These are phyloP conservation scores for Turnera subulata DNA, from an alignment of 345 rosid genomes.

Conservation along the genomic window DNA sequence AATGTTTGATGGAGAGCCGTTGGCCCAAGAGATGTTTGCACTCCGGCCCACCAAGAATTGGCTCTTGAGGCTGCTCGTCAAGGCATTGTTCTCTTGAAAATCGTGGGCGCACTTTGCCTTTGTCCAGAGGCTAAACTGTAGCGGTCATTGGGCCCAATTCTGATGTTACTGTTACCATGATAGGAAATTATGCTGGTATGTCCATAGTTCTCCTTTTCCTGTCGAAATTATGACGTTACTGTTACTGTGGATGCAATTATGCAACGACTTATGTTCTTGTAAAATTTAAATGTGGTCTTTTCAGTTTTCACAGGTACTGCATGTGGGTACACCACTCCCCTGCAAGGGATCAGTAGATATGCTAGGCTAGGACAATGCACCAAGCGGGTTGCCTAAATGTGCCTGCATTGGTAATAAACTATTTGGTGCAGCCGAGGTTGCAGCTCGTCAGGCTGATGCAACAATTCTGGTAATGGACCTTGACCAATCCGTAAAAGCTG, in stretches of 20 bases:
- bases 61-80: slow-evolving; percentile 88
- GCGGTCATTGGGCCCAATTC: slow-evolving; percentile 97
- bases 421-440: neutral
- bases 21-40: slow-evolving; percentile 85
- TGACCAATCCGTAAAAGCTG: neutral
- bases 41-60: slow-evolving; percentile 53
- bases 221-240: no score
- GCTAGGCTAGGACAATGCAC: slow-evolving; percentile 21
- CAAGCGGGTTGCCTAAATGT: slow-evolving; percentile 16
- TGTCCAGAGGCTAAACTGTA: slow-evolving; percentile 46
- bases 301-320: slow-evolving; percentile 38
- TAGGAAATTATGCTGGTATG: slow-evolving; percentile 89
- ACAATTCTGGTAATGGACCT: neutral
- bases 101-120: slow-evolving; percentile 42
- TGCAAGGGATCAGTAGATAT: slow-evolving; percentile 26
- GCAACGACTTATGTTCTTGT: no score
- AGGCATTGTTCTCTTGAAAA: slow-evolving; percentile 82
- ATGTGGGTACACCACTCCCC: slow-evolving; percentile 26
- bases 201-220: no score
- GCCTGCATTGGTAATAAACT: slow-evolving; percentile 7
- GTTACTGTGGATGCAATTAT: no score
- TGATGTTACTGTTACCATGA: slow-evolving; percentile 85
- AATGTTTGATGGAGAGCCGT: slow-evolving; percentile 84
- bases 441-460: neutral
- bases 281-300: no score